phyloP scores from a whole-genome alignment of 225 moss, liverwort and hornwort genomes.

The Physcomitrellopsis africana region DNA sequence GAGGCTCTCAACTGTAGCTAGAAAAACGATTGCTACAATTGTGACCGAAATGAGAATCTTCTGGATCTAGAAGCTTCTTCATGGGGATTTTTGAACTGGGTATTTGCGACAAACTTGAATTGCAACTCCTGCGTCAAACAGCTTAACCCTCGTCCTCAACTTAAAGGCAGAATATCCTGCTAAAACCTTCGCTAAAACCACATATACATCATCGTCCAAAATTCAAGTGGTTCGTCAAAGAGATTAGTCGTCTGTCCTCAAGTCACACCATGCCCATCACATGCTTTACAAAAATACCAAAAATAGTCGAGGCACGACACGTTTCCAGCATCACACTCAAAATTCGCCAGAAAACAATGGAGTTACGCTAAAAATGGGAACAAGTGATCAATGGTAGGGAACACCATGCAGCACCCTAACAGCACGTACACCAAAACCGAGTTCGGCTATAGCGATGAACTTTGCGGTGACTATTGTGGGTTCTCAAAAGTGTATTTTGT shows the following conservation, averaged over 20 bases:
- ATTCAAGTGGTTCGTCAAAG: too few species aligned
- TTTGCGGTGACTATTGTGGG: too few species aligned
- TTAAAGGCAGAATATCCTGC: too few species aligned
- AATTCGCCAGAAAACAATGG: neutral
- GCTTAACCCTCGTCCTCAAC: neutral
- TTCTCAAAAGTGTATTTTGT: neutral
- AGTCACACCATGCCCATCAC: too few species aligned
- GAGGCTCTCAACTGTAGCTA: neutral
- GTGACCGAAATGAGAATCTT: conserved; percentile 25
- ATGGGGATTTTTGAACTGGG: neutral
- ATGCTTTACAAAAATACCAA: neutral
- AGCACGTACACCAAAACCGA: too few species aligned
- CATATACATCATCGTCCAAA: too few species aligned
- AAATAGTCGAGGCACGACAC: neutral
- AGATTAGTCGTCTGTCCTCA: too few species aligned
- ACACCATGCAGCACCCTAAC: neutral
- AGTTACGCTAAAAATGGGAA: neutral
- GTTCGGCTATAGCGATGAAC: too few species aligned
- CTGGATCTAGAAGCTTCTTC: neutral
- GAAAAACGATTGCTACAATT: neutral
- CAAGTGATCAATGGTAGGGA: neutral
- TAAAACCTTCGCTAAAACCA: too few species aligned
- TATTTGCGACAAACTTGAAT: conserved; percentile 16
- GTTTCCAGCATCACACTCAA: neutral
- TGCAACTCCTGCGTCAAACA: neutral